Percentiles rank a stretch among this genome's conserved stretches.
These are phyloP conservation scores for Schizophyllum amplum DNA, from an alignment of 1,284 basidiomycete species.

Conservation along the genomic window DNA sequence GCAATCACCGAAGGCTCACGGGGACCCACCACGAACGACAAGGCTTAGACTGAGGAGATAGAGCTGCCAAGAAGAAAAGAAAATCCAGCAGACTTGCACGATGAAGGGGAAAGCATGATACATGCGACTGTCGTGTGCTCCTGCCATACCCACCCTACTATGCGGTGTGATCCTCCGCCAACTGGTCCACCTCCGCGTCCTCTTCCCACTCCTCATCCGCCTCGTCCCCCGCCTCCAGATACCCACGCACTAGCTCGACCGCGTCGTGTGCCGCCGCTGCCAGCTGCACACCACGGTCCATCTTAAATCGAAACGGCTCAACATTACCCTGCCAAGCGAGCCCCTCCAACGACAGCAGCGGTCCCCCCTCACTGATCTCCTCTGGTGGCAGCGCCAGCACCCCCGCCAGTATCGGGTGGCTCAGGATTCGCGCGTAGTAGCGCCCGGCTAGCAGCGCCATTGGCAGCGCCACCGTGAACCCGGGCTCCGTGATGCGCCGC, in stretches of 20 bases:
- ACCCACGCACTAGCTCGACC: conserved; percentile 28
- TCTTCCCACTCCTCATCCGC: conserved; percentile 23
- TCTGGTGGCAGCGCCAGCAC: conserved; percentile 17
- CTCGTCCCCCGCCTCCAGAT: conserved; percentile 25
- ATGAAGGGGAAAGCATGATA: too few species aligned
- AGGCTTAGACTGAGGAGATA: too few species aligned
- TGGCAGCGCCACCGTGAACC: conserved; percentile 55
- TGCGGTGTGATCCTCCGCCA: neutral
- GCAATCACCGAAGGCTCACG: neutral
- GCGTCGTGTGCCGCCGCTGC: conserved; percentile 47
- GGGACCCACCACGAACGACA: too few species aligned
- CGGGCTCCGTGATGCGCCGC: conserved; percentile 56
- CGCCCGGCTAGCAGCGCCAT: conserved; percentile 62
- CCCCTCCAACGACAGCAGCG: conserved; percentile 62
- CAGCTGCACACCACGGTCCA: conserved; percentile 44
- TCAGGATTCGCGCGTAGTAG: conserved; percentile 63
- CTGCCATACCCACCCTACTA: too few species aligned
- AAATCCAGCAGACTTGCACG: too few species aligned
- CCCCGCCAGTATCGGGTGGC: conserved; percentile 51
- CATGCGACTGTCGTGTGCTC: too few species aligned
- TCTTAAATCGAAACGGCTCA: conserved; percentile 48
- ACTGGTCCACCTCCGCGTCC: conserved; percentile 18
- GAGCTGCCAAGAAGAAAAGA: too few species aligned
- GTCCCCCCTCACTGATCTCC: conserved; percentile 29
- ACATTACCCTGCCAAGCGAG: conserved; percentile 53